Evolutionary conservation across 1,284 basidiomycete species (phyloP), one percentile per base, ranked within the genome.

Genomic region (Heterobasidion occidentale): DNA sequence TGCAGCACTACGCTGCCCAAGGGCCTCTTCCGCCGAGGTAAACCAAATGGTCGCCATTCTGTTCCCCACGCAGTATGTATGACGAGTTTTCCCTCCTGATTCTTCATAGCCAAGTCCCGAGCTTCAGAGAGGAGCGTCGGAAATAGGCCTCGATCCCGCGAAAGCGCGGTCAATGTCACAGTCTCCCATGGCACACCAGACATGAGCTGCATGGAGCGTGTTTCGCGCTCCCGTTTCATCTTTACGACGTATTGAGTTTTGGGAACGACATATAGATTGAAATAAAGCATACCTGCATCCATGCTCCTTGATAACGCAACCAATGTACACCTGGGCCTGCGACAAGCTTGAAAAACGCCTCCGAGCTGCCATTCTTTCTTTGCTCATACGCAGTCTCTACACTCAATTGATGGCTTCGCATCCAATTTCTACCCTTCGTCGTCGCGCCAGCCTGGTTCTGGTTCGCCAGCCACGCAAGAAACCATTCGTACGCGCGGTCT

Each of bases 131-230:
- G 81, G 11, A 99, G 77, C 47, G 78, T 67, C 0, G 92, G 83
- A 65, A 99, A 97, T 17, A 99, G 74, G 8, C 71, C 69, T 20
- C 94, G 85, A 67, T 95, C 93, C 35, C 88, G 78, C 9, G 92
- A 94, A 44, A 99, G 81, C 0, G 97, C 91, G 2, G 95, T 99
- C 45, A 99, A 77, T 35, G 90, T 97, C 46, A 99, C 85, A 0
- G 96, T 99, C 71, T 99, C 97, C 94, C 96, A 99, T 53, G 97
- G 97, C 6, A 86, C 84, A 3, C 95, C 95, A 1, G 92, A 90
- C 72, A 90, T 89, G 35, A 96, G 77, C 66, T 96, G 90, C 77
- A 96, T 90, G 56, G 96, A 86, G 64, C 93, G 91, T 11, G 87
- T 91, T 70, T 98, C 94, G 52, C 97, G 84, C 72, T 98, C 94